phyloP scores from a whole-genome alignment of 2,329 filamentous ascomycete genomes.

The Clarireedia monteithiana region DNA sequence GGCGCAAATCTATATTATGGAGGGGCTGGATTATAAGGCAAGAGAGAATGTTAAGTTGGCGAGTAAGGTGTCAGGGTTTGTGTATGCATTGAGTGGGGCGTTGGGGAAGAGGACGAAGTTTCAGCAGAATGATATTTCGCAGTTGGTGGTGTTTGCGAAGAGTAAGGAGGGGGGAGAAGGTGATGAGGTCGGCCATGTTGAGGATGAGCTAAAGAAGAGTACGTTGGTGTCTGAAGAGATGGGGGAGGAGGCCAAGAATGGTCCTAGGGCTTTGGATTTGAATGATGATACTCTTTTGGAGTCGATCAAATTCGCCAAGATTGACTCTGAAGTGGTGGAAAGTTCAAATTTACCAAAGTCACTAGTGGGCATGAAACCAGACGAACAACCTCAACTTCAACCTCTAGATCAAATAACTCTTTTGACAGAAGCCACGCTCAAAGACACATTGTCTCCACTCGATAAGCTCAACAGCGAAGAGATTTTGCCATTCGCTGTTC shows the following conservation, averaged over 20 bases:
- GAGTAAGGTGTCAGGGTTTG: conserved; percentile 58
- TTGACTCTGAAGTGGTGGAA: conserved; percentile 32
- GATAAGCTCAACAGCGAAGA: conserved; percentile 89
- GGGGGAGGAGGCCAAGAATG: conserved; percentile 31
- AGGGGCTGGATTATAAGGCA: conserved; percentile 73
- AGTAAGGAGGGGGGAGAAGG: conserved; percentile 42
- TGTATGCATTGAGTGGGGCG: conserved; percentile 76
- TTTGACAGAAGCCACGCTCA: conserved; percentile 79
- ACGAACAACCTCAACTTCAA: conserved; percentile 72
- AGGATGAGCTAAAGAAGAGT: conserved; percentile 13
- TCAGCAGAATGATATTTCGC: conserved; percentile 73
- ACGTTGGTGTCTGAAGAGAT: conserved; percentile 17
- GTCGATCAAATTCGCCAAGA: conserved; percentile 68
- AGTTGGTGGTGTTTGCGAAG: conserved; percentile 83
- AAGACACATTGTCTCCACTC: conserved; percentile 75
- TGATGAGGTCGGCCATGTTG: conserved; percentile 10
- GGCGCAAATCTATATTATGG: conserved; percentile 74
- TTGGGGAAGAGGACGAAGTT: conserved; percentile 80
- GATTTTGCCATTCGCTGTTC: conserved; percentile 80
- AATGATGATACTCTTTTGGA: conserved; percentile 94
- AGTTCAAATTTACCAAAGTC: conserved; percentile 48
- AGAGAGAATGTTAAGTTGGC: conserved; percentile 63
- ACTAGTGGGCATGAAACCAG: conserved; percentile 61
- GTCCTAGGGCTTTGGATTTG: conserved; percentile 64
- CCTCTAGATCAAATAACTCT: conserved; percentile 87